Evolutionary conservation across 1,139 yeast species (phyloP), one percentile per base, ranked within the genome.

Genomic region (Pneumocystis sp.): DNA sequence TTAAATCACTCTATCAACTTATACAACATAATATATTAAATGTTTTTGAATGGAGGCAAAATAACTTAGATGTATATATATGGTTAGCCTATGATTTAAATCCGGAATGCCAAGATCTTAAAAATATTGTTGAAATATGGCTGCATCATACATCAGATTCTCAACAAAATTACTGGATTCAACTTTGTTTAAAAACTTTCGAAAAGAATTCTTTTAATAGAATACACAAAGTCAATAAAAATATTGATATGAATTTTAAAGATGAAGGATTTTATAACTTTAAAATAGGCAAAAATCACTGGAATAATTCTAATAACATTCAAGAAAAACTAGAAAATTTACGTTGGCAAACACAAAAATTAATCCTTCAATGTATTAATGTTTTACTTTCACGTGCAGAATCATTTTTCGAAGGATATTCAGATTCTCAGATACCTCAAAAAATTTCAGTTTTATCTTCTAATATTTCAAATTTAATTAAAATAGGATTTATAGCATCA

Each of bases 401-500:
- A 29, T 45, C 29, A 44, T 62, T n/a, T 17, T 34, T 34, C 25
- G 37, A 29, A 37, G 35, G 42, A 62, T 19, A 12, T 40, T 35
- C 31, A 1, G 25, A 21, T 25, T 61, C 21, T 8, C 34, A 40
- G 62, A 63, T 19, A 65, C 62, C 8, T 61, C 68, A 3, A 61
- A 42, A 37, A 64, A 50, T 50, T 50, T 25, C n/a, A 50, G 4
- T 15, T 2, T 74, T 88, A 45, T 78, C 83, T 6, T 74, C 79
- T 0, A 81, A 80, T 66, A 81, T 89, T 8, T 83, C 87, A 31
- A 95, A 88, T 56, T 76, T 91, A 60, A 86, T 91, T 44, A 85
- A 87, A 69, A 79, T 90, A n/a, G 85, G 96, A 0, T 90, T 89
- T 71, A 80, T 87, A 29, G 91, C 96, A 0, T 85, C 96, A 0